A percentile compares a stretch with the other conserved stretches of the same genome.
These are phyloP conservation scores for Achaetomiella virescens DNA, from an alignment of 495 filamentous ascomycete species.

Conservation along the genomic window DNA sequence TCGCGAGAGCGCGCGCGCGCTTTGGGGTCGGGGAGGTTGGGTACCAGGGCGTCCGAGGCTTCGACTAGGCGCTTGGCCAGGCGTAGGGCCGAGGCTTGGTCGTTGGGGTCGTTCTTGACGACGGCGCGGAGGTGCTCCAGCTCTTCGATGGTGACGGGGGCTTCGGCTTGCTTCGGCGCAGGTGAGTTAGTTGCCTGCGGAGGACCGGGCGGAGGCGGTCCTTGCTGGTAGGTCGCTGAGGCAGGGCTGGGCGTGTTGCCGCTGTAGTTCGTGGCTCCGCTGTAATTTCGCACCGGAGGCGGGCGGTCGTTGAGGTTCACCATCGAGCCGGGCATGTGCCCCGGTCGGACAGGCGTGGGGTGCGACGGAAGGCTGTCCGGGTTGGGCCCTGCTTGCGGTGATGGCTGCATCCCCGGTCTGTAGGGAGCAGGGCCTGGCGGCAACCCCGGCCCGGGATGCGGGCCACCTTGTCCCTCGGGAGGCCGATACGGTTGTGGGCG, in stretches of 20 bases:
- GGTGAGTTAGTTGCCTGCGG: conserved; percentile 11
- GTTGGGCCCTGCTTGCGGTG: conserved; percentile 21
- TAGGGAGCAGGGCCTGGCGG: conserved; percentile 31
- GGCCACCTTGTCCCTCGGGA: conserved; percentile 24
- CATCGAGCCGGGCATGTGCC: conserved; percentile 55
- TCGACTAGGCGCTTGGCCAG: conserved; percentile 84
- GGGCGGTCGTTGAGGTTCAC: conserved; percentile 51
- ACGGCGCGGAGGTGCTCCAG: conserved; percentile 63
- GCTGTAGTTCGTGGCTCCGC: conserved; percentile 34
- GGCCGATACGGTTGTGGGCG: conserved; percentile 24
- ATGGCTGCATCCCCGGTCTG: conserved; percentile 21
- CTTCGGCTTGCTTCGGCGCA: conserved; percentile 28
- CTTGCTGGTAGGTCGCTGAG: background rate
- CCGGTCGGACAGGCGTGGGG: conserved; percentile 73
- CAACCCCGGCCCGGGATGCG: conserved; percentile 26
- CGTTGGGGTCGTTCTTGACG: conserved; percentile 62
- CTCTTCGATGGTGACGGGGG: conserved; percentile 70
- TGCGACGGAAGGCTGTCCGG: conserved; percentile 67
- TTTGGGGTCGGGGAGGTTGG: conserved; percentile 66
- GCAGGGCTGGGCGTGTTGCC: conserved; percentile 21
- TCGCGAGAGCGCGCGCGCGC: conserved; percentile 71
- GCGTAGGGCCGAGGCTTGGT: conserved; percentile 61
- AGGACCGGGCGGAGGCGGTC: conserved; percentile 16
- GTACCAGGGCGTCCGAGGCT: conserved; percentile 69
- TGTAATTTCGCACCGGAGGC: conserved; percentile 68